phyloP scores from a whole-genome alignment of 768 basidiomycete species.

The Tylopilus rubrobrunneus region DNA sequence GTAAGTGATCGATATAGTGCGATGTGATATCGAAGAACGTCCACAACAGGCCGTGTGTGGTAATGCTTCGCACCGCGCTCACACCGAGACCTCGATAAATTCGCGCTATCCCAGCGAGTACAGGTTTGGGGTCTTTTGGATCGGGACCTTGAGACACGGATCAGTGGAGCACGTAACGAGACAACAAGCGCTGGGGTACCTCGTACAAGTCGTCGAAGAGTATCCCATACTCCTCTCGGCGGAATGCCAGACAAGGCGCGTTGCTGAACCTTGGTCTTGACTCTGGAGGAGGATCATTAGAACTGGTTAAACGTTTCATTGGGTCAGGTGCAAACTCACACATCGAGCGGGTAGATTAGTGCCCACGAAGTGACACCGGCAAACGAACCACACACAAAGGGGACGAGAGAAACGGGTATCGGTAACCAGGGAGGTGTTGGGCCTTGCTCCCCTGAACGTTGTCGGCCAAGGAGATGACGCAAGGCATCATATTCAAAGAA shows the following conservation, averaged over 20 bases:
- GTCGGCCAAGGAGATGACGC: slow-evolving; percentile 80
- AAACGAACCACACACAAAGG: slow-evolving; percentile 87
- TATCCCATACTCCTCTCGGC: slow-evolving; percentile 68
- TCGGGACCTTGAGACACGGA: slow-evolving; percentile 58
- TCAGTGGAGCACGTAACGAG: slow-evolving; percentile 1
- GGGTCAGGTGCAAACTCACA: slow-evolving; percentile 48
- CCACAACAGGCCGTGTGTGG: slow-evolving; percentile 92
- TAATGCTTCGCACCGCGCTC: slow-evolving; percentile 86
- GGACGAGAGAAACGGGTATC: slow-evolving; percentile 72
- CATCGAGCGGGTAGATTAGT: slow-evolving; percentile 90
- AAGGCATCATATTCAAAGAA: slow-evolving; percentile 93
- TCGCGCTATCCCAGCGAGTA: slow-evolving; percentile 72
- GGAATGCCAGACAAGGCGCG: slow-evolving; percentile 78
- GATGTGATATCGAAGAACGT: slow-evolving; percentile 84
- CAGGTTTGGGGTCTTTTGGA: slow-evolving; percentile 68
- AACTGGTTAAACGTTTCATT: not conserved
- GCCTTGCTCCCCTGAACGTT: slow-evolving; percentile 75
- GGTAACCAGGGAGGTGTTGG: slow-evolving; percentile 83
- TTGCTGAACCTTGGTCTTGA: slow-evolving; percentile 96
- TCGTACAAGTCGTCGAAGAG: slow-evolving; percentile 74
- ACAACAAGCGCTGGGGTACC: slow-evolving; percentile 40
- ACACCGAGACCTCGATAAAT: slow-evolving; percentile 95
- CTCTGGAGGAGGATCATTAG: slow-evolving; percentile 39
- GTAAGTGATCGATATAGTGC: slow-evolving; percentile 65
- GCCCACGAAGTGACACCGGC: slow-evolving; percentile 91